These are phyloP conservation scores for Leccinum incarnatum DNA, from an alignment of 768 basidiomycete genomes.

Conservation along the genomic window DNA sequence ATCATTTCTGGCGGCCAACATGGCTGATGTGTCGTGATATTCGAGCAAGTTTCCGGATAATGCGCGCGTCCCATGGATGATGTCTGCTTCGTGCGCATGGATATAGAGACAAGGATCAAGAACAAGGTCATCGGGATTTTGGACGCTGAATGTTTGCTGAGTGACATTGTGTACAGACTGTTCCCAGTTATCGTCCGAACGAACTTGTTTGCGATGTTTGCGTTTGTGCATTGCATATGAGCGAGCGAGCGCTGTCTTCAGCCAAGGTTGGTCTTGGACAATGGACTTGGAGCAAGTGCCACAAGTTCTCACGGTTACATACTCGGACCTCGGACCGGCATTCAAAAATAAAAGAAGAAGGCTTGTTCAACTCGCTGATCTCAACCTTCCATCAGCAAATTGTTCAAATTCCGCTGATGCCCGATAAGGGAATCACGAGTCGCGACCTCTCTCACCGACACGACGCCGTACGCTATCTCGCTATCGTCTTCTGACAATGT, in stretches of 20 bases:
- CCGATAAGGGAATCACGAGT: too few species aligned
- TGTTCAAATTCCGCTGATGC: too few species aligned
- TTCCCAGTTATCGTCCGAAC: slow-evolving; percentile 13
- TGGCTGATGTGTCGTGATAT: slow-evolving; percentile 14
- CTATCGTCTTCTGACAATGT: too few species aligned
- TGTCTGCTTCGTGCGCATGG: slow-evolving; percentile 75
- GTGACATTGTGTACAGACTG: neutral
- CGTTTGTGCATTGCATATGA: slow-evolving; percentile 24
- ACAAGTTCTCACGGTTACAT: neutral
- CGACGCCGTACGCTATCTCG: too few species aligned
- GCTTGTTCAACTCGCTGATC: neutral
- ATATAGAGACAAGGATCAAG: slow-evolving; percentile 43
- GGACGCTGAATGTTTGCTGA: slow-evolving; percentile 1
- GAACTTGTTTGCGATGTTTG: slow-evolving; percentile 18
- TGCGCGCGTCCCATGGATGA: slow-evolving; percentile 54
- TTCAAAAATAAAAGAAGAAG: neutral
- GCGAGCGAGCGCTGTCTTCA: neutral
- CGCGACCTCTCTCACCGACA: too few species aligned
- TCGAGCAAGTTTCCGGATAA: slow-evolving; percentile 35
- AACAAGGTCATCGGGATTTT: neutral
- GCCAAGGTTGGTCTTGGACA: too few species aligned
- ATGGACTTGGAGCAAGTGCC: neutral
- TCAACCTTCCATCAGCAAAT: too few species aligned
- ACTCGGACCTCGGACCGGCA: neutral
- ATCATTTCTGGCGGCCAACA: slow-evolving; percentile 5